Evolutionary conservation across 1,139 yeast genomes (phyloP), one percentile per base, ranked within the genome.

Genomic region (Geotrichum histeridarum): DNA sequence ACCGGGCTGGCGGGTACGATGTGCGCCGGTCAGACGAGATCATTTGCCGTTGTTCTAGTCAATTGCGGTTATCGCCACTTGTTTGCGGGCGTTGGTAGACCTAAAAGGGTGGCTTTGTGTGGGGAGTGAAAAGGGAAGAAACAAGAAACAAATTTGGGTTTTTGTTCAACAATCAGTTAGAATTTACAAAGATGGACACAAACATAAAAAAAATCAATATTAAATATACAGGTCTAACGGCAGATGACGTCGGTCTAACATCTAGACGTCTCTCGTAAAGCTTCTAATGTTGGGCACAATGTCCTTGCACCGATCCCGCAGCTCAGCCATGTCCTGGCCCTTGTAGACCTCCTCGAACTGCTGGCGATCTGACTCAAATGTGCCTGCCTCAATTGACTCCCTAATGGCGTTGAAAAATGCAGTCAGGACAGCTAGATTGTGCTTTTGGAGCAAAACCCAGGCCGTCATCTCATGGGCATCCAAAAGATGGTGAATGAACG

Each of bases 381-480:
- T 59, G 15, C 68, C 73, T 5, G 53, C 47, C 14, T 55, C 61
- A 18, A 73, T 64, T 5, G 72, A 57, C 6, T 46, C 45, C 12
- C 71, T 65, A 4, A 74, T 60, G 8, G 68, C 73, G 5, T 55
- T 58, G 53, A 73, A 69, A 50, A 73, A 70, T 39, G 54, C 31
- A 35, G 57, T 58, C 14, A 66, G 55, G 0, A 69, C 67, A 27
- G 59, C 58, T 37, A 67, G 48, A 57, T 74, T 74, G 57, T 74
- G 76, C 60, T 67, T 64, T 60, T 73, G 75, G 37, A 74, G 63
- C 9, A 72, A 58, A 36, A 73, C 73, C 66, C 72, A 70, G 1
- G 76, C 74, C 12, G 74, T 65, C 77, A 74, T 74, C 58, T 74
- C 77, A 31, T 63, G 62, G 4, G 76, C 77, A 39, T 70, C 60